Base-by-base conservation (phyloP, 768 basidiomycete species). In the Panaeolus papilionaceus region DNA sequence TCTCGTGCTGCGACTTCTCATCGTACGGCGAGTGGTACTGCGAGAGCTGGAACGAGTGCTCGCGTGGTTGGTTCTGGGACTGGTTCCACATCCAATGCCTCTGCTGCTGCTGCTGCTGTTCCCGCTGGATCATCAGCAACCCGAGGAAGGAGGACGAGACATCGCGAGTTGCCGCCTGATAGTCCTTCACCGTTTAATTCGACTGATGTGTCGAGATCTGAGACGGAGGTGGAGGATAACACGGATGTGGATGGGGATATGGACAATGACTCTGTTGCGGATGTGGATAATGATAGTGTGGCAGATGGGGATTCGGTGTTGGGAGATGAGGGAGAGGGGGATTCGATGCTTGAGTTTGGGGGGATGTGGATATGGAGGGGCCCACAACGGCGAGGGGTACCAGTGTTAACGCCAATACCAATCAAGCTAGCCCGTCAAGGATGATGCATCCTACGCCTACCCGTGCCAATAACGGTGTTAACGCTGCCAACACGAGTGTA, bases 171-270 rank as follows among this genome's bases (percentile, higher is more conserved):
- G 26, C 74, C 72, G 20, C 72, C 74, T 12, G 70, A 71, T 54
- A 44, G 74, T 75, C 44, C 79, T 72, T 85, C 85, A 0, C 83
- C 84, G 5, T 79, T 82, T 12, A 72, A 76, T 3, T 78, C 78
- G 1, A 78, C 78, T 0, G 79, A 80, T 38, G 85, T 82, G n/a
- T 88, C 89, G 0, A 81, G 90, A 12, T 83, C 89, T 0, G 90
- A 92, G 66, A 90, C 91, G 0, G 92, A 94, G 78, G 90, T 92
- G 0, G 93, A 96, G 75, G 91, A 92, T 62, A 92, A 92, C 58
- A 89, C 83, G 28, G 92, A 92, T 64, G 84, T 82, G 1, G 90
- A 94, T 70, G 84, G 82, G 1, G 90, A 94, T 71, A 71, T 65
- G 39, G 75, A 74, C 37, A 69, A 72, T 65, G 70, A 72, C 12